These are phyloP conservation scores for Alloascoidea hylecoeti DNA, from an alignment of 805 yeast genomes.

Conservation along the genomic window DNA sequence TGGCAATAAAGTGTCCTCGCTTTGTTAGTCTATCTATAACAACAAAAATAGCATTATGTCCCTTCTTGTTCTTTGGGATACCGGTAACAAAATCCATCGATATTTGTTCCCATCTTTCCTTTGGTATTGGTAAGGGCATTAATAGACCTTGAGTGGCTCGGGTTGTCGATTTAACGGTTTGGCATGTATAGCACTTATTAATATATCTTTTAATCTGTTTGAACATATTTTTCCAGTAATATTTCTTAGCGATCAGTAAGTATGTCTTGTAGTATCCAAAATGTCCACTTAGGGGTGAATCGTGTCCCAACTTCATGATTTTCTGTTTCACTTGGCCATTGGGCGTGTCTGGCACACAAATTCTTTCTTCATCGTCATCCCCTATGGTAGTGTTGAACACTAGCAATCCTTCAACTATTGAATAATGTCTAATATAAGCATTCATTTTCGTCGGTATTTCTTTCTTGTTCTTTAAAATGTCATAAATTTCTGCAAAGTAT, in stretches of 20 bases:
- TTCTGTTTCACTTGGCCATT: neutral
- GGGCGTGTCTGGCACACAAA: neutral
- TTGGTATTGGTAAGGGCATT: constrained; percentile 6
- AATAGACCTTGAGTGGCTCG: constrained; percentile 6
- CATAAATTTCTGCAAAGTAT: neutral
- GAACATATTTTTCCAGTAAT: constrained; percentile 1
- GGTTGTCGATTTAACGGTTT: neutral
- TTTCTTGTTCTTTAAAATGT: constrained; percentile 1
- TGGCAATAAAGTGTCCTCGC: constrained; percentile 9
- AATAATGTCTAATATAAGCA: neutral
- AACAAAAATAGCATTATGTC: constrained; percentile 7
- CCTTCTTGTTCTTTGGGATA: constrained; percentile 5
- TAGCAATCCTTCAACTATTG: neutral
- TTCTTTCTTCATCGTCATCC: neutral
- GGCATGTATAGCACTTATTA: neutral
- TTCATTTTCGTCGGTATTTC: neutral
- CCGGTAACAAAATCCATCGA: constrained; percentile 10
- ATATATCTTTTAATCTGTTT: neutral
- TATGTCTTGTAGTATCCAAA: neutral
- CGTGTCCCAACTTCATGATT: neutral
- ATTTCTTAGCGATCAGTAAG: neutral
- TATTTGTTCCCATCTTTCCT: constrained; percentile 10
- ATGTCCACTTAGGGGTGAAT: neutral
- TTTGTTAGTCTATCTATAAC: constrained; percentile 10
- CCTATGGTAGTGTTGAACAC: neutral